phyloP scores from a whole-genome alignment of 495 filamentous ascomycete genomes.

The Bryoglossum gracile region DNA sequence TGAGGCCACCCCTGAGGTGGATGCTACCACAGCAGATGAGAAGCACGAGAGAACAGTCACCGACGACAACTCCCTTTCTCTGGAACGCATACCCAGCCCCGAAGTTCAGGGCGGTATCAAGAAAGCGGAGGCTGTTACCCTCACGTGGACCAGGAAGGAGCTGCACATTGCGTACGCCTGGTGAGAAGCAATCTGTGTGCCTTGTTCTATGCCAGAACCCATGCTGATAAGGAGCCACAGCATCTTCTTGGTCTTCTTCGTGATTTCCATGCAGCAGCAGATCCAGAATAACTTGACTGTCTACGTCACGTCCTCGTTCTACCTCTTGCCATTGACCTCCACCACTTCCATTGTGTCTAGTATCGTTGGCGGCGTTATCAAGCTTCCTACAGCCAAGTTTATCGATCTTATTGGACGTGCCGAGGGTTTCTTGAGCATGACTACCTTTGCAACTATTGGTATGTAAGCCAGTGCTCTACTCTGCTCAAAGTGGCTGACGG shows the following conservation, averaged over 20 bases:
- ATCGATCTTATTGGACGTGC: slow-evolving; percentile 48
- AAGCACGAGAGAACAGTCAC: background rate
- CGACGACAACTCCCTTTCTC: slow-evolving; percentile 3
- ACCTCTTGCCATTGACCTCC: slow-evolving; percentile 31
- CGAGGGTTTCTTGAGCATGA: slow-evolving; percentile 29
- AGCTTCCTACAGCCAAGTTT: slow-evolving; percentile 50
- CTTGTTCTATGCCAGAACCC: slow-evolving; percentile 21
- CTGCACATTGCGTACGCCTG: slow-evolving; percentile 39
- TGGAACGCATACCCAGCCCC: slow-evolving; percentile 12
- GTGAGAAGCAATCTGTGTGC: slow-evolving; percentile 24
- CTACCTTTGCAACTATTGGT: slow-evolving; percentile 26
- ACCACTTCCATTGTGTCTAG: slow-evolving; percentile 34
- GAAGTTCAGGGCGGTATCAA: slow-evolving; percentile 34
- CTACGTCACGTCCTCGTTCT: slow-evolving; percentile 34
- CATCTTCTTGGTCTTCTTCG: slow-evolving; percentile 37
- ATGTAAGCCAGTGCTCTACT: slow-evolving; percentile 43
- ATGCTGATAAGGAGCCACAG: slow-evolving; percentile 19
- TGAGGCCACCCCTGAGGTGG: background rate
- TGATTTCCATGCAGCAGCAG: slow-evolving; percentile 32
- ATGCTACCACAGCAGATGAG: background rate
- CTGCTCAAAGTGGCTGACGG: too few relatives aligned
- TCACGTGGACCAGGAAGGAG: slow-evolving; percentile 39
- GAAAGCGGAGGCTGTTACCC: slow-evolving; percentile 39
- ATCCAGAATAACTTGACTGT: slow-evolving; percentile 29
- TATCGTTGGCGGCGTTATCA: slow-evolving; percentile 47